Evolutionary conservation across 805 yeast genomes (phyloP).

Genomic region (Pichia insulana): DNA sequence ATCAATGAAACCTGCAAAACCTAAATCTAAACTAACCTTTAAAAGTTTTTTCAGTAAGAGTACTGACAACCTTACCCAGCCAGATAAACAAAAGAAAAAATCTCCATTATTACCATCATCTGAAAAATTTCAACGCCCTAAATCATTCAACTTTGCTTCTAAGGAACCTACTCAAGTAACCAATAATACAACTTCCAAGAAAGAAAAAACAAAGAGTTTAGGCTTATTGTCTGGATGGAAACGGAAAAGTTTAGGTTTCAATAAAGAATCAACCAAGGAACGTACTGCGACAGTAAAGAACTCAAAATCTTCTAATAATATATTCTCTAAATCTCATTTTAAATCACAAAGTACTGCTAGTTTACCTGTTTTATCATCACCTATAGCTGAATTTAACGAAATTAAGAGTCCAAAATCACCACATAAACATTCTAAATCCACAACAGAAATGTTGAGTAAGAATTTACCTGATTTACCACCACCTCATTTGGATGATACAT

Average conservation of each 20-base stretch:
- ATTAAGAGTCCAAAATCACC: conserved; percentile 1
- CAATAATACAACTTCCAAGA: conserved; percentile 1
- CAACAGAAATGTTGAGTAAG: conserved; percentile 4
- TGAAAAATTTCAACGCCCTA: conserved; percentile 8
- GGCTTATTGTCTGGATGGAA: conserved; percentile 26
- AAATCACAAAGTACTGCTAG: conserved; percentile 5
- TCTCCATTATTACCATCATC: background rate
- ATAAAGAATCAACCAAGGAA: background rate
- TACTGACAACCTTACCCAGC: background rate
- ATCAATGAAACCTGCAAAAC: conserved; percentile 1
- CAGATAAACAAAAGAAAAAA: background rate
- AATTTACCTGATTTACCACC: conserved; percentile 5
- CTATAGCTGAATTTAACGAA: background rate
- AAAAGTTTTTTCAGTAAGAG: conserved; percentile 22
- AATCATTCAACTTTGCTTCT: conserved; percentile 10
- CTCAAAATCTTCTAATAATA: background rate
- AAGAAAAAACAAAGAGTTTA: conserved; percentile 20
- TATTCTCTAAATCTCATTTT: conserved; percentile 1
- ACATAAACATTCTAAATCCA: conserved; percentile 10
- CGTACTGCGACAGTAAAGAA: background rate
- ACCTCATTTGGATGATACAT: background rate
- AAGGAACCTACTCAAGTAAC: background rate
- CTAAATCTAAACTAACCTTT: conserved; percentile 21
- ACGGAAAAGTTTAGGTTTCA: conserved; percentile 19
- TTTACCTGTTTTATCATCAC: conserved; percentile 4